phyloP scores from a whole-genome alignment of 495 filamentous ascomycete species.

The Aspergillus saccharolyticus region DNA sequence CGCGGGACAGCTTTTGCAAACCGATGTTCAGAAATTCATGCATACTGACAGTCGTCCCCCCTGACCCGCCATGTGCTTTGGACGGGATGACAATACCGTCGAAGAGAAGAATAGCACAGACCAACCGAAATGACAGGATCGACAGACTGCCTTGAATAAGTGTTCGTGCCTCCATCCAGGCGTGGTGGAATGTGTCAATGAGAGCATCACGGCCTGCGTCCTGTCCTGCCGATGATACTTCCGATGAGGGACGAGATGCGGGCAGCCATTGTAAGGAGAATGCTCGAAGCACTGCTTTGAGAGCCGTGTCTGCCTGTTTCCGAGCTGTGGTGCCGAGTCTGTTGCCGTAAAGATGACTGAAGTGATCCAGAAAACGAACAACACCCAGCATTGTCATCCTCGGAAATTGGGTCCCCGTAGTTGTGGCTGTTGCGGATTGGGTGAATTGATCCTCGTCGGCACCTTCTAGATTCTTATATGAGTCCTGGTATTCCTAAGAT shows the following conservation, averaged over 20 bases:
- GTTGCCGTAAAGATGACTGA: slow-evolving; percentile 24
- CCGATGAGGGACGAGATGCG: no score
- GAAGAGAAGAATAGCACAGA: slow-evolving; percentile 17
- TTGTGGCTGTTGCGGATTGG: no score
- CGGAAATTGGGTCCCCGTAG: no score
- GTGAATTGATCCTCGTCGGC: no score
- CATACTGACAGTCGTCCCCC: slow-evolving; percentile 1
- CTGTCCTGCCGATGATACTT: no score
- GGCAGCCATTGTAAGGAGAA: slow-evolving; percentile 27
- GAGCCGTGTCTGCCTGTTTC: slow-evolving; percentile 14
- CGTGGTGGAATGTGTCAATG: slow-evolving; percentile 14
- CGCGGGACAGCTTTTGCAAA: neutral
- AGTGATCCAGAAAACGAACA: slow-evolving; percentile 26
- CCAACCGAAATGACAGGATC: slow-evolving; percentile 17
- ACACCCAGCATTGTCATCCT: slow-evolving; percentile 6
- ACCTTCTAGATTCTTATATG: no score
- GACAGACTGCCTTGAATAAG: slow-evolving; percentile 5
- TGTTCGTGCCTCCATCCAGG: slow-evolving; percentile 14
- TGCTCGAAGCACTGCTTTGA: slow-evolving; percentile 16
- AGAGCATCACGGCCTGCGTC: no score
- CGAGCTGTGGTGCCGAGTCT: slow-evolving; percentile 5
- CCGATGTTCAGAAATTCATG: no score
- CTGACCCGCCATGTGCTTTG: neutral
- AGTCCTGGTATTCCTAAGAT: no score
- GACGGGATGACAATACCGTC: slow-evolving; percentile 19